Conservation (phyloP, 352 stramenopile species). For the Globisporangium splendens region DNA sequence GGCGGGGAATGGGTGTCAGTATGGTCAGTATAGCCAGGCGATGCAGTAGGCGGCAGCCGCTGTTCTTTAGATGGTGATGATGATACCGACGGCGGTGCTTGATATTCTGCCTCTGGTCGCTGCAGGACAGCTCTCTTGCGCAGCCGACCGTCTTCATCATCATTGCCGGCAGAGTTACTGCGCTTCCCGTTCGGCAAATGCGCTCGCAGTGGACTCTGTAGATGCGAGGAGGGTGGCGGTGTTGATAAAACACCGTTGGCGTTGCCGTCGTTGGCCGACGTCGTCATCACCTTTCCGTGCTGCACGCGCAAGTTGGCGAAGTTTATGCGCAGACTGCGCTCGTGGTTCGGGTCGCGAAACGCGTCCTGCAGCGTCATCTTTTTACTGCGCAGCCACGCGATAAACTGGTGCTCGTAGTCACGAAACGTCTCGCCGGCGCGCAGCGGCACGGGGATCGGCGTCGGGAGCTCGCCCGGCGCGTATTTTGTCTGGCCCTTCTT, state of each 20-base stretch:
- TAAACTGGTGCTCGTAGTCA: slow-evolving; percentile 18
- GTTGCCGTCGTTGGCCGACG: not conserved
- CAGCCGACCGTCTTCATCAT: too few relatives aligned
- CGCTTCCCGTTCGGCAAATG: too few relatives aligned
- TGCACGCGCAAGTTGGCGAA: slow-evolving; percentile 14
- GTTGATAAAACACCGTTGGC: not conserved
- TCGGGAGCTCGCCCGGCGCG: not conserved
- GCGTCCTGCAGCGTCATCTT: slow-evolving; percentile 8
- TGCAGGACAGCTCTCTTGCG: too few relatives aligned
- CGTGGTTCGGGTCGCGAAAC: not conserved
- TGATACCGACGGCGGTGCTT: too few relatives aligned
- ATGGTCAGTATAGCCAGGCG: too few relatives aligned
- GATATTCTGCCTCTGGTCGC: too few relatives aligned
- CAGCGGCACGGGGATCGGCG: slow-evolving; percentile 18
- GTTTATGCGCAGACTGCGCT: slow-evolving; percentile 16
- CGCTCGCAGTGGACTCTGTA: too few relatives aligned
- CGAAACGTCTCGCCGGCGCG: slow-evolving; percentile 9
- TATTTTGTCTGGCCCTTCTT: not conserved
- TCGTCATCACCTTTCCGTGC: not conserved
- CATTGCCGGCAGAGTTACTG: too few relatives aligned
- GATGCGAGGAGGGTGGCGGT: too few relatives aligned
- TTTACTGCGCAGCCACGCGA: slow-evolving; percentile 10
- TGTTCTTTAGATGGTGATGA: too few relatives aligned
- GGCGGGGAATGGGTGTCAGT: too few relatives aligned
- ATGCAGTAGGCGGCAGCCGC: too few relatives aligned